Percentiles rank a stretch among this genome's conserved stretches.
These are phyloP conservation scores for Urtica urens DNA, from an alignment of 306 rosid genomes.

Conservation along the genomic window DNA sequence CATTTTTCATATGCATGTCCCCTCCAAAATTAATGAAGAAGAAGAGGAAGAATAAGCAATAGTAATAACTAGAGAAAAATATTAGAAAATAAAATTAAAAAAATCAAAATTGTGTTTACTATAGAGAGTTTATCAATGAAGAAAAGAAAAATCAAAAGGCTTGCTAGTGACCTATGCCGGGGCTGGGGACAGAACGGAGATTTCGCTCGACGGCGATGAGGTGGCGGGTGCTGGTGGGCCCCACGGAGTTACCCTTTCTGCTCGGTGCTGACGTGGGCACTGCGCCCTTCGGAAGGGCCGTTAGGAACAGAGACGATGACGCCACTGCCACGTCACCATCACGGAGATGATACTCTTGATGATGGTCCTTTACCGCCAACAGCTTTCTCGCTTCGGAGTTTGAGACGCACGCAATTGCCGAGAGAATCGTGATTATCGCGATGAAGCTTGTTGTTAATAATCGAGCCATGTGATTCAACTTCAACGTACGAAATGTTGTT, in stretches of 20 bases:
- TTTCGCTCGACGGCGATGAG: slow-evolving; percentile 33
- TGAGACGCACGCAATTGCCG: slow-evolving; percentile 20
- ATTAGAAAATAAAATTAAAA: background rate
- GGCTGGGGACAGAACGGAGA: slow-evolving; percentile 68
- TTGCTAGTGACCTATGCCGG: slow-evolving; percentile 73
- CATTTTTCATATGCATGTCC: too few relatives aligned
- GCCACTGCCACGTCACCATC: background rate
- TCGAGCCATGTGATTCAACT: slow-evolving; percentile 50
- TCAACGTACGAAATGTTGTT: background rate
- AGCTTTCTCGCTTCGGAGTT: slow-evolving; percentile 43
- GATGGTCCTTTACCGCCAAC: slow-evolving; percentile 6
- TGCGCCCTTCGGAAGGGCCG: slow-evolving; percentile 68
- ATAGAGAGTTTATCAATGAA: background rate
- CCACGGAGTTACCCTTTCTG: slow-evolving; percentile 48
- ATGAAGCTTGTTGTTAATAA: slow-evolving; percentile 7
- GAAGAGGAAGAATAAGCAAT: background rate
- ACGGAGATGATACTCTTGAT: background rate
- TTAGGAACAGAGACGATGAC: slow-evolving; percentile 23
- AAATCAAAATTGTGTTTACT: slow-evolving; percentile 6
- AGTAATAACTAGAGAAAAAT: background rate
- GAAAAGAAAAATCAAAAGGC: slow-evolving; percentile 7
- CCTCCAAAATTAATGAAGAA: slow-evolving; percentile 6
- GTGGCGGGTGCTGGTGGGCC: slow-evolving; percentile 40
- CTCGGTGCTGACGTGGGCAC: slow-evolving; percentile 68
- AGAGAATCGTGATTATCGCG: slow-evolving; percentile 21